Conservation (phyloP, 768 basidiomycete genomes). For the Neoboletus brunneissimus region DNA sequence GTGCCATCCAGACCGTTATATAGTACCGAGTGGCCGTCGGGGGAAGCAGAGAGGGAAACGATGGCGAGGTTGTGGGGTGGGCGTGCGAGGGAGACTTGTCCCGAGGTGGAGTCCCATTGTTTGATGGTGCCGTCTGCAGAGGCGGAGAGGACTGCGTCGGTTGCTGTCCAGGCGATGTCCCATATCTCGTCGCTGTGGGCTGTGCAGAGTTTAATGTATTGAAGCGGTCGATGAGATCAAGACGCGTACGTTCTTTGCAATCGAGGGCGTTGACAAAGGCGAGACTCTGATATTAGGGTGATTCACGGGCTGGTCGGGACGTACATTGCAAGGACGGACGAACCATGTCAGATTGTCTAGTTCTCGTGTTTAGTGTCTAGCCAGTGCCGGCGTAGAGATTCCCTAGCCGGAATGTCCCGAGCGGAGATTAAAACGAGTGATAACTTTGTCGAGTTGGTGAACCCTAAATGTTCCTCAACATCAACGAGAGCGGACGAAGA, state of each 20-base stretch:
- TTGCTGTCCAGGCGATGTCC: constrained; percentile 70
- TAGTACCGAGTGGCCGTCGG: constrained; percentile 62
- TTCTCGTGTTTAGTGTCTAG: not conserved
- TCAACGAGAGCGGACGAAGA: constrained; percentile 97
- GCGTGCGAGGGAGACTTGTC: constrained; percentile 58
- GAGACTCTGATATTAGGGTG: constrained; percentile 49
- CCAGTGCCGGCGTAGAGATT: not conserved
- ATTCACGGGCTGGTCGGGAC: constrained; percentile 22
- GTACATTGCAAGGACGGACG: constrained; percentile 15
- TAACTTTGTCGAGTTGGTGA: constrained; percentile 34
- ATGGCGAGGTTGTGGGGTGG: constrained; percentile 82
- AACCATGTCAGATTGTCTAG: constrained; percentile 23
- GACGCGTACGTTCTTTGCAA: constrained; percentile 67
- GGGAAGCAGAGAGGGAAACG: constrained; percentile 72
- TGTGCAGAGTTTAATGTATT: constrained; percentile 30
- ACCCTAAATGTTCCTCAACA: constrained; percentile 63
- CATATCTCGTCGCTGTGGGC: constrained; percentile 80
- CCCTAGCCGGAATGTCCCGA: constrained; percentile 42
- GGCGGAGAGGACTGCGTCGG: constrained; percentile 62
- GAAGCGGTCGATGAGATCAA: constrained; percentile 6
- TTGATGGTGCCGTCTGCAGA: constrained; percentile 78
- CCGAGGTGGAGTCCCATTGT: constrained; percentile 66
- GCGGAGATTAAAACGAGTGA: constrained; percentile 49
- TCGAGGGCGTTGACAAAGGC: constrained; percentile 72
- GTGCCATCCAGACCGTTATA: constrained; percentile 85